Base-by-base conservation (phyloP, 2,329 filamentous ascomycete genomes). In the Magnaporthales sp. region DNA sequence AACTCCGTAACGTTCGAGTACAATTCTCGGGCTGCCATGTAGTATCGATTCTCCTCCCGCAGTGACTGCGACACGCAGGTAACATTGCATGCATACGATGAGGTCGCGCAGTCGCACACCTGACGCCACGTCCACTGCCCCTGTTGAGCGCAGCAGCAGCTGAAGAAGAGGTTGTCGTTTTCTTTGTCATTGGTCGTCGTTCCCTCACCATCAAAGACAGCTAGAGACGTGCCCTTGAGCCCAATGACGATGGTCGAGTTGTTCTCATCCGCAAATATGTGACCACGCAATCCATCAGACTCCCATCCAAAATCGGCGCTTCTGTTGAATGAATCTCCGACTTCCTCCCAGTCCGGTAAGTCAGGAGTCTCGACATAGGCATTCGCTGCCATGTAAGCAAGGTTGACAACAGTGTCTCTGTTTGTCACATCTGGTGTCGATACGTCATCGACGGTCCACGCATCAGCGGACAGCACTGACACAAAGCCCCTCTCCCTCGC, bases 161-260 rank as follows among this genome's bases (percentile, higher is more conserved):
- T 96, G 80, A 97, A 97, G 78, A 96, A 97, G 10, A 99, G 83
- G 75, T 99, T 99, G 78, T 99, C 95, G 76, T 98, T 99, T 73
- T 93, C 83, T 80, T 99, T 99, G 80, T 99, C 95, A 71, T 97
- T 97, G 29, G 93, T 96, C 0, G 94, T 98, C 1, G 95, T 98
- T 65, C 93, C 94, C 51, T 94, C 91, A n/a, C 95, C 95, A 76
- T 98, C 94, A 74, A 97, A 98, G 3, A 98, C 89, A 13, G 95
- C 94, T 1, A 90, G 87, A 1, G 89, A 91, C 0, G 93, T 97
- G 66, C 94, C 95, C 79, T 99, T 99, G 67, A 99, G 79, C 5
- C 92, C 93, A 70, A 98, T 95, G 58, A 98, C 88, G 66, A 98
- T 84, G 1, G 94, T 98, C 46, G 86, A 86, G 76, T 98, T 97